Base-by-base conservation (phyloP, 2,329 filamentous ascomycete genomes). In the Orbilia oligospora region DNA sequence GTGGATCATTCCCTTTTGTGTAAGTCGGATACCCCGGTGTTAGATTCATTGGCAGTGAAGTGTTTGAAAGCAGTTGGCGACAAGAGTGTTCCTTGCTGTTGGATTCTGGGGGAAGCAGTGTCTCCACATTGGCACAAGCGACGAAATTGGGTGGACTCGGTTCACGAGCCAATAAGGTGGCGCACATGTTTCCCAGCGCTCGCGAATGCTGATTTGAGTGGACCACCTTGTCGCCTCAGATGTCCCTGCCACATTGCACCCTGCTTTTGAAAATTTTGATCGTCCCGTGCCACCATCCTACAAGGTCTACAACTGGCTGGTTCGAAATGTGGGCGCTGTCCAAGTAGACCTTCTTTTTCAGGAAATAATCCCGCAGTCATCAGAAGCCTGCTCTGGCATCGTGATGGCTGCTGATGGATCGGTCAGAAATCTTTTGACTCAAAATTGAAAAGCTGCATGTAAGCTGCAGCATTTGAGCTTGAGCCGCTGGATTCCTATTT, bases 111-210 rank as follows among this genome's bases (percentile, higher is more conserved):
- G 24, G 33, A 20, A 46, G 14, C n/a, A 30, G 27, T 27, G 63
- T 20, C 30, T 16, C 51, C 38, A 48, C 36, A 58, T 22, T 8
- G 44, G 20, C 9, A 56, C 38, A 33, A 63, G 49, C 51, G 41
- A 44, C 61, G 46, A 64, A 71, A 76, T 66, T 70, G 36, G 55
- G 66, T 63, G 48, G 66, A 58, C 30, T 64, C 56, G 66, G 72
- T 63, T 36, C 48, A 41, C 41, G 48, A 56, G 49, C 72, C 72
- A 76, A 76, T 76, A 66, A 76, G 49, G n/a, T 18, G 48, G 38
- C 49, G 56, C 48, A 65, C 41, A 66, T 41, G 56, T 38, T 14
- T 10, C n/a, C 44, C 6, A 30, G n/a, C 12, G 6, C 27, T 30
- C 27, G 6, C 6, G 27, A 30, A 30, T 6, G 8, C 33, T 22